Conservation (phyloP, 2,329 filamentous ascomycete genomes). For the Hymenoscyphus repandus region DNA sequence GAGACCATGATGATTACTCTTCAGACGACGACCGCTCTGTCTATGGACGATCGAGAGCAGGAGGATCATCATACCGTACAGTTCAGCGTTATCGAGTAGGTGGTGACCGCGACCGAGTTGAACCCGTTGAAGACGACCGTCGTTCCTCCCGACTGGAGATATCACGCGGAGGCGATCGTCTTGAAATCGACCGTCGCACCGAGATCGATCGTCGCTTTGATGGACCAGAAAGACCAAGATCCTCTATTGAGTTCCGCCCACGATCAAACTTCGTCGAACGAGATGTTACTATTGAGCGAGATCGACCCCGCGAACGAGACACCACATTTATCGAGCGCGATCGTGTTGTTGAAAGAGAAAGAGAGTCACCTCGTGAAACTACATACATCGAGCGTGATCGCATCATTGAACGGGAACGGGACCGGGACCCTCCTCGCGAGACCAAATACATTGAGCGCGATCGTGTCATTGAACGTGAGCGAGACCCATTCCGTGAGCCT, state of each 20-base stretch:
- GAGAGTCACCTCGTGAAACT: slow-evolving; percentile 23
- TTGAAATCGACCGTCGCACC: slow-evolving; percentile 30
- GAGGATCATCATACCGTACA: slow-evolving; percentile 24
- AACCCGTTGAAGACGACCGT: slow-evolving; percentile 27
- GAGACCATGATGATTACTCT: slow-evolving; percentile 28
- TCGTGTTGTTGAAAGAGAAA: slow-evolving; percentile 16
- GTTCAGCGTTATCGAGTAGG: slow-evolving; percentile 31
- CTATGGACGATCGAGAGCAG: slow-evolving; percentile 16
- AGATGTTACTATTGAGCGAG: slow-evolving; percentile 17
- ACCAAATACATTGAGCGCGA: slow-evolving; percentile 16
- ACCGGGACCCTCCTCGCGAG: slow-evolving; percentile 31
- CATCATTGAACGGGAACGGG: slow-evolving; percentile 37
- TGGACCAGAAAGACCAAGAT: slow-evolving; percentile 26
- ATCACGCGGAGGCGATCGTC: slow-evolving; percentile 20
- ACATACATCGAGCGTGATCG: slow-evolving; percentile 21
- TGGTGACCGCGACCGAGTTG: slow-evolving; percentile 23
- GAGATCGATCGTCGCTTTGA: slow-evolving; percentile 17
- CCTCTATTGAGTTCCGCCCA: slow-evolving; percentile 23
- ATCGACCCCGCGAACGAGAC: slow-evolving; percentile 26
- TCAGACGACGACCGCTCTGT: slow-evolving; percentile 28
- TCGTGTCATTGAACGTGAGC: slow-evolving; percentile 3
- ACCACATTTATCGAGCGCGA: slow-evolving; percentile 22
- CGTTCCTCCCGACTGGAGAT: slow-evolving; percentile 24
- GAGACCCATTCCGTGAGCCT: slow-evolving; percentile 19
- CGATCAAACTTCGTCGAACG: slow-evolving; percentile 21